These are phyloP conservation scores for Ogataea methylovora DNA, from an alignment of 805 yeast genomes.

Conservation along the genomic window DNA sequence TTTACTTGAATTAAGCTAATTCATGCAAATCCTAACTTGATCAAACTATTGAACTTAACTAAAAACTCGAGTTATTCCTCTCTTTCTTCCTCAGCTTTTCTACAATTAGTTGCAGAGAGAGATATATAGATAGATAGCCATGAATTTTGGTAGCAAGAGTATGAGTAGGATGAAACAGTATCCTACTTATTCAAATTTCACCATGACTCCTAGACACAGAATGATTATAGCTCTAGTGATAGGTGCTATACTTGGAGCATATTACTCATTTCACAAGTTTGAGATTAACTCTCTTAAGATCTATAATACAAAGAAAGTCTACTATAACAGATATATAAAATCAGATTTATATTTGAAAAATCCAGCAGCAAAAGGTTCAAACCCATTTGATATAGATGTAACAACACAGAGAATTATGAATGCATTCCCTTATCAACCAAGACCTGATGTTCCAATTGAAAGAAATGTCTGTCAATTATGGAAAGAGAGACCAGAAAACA, in stretches of 20 bases:
- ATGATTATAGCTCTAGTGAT: too few relatives aligned
- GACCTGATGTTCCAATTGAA: slow-evolving; percentile 7
- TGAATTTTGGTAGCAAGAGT: too few relatives aligned
- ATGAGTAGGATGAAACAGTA: too few relatives aligned
- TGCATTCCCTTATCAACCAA: slow-evolving; percentile 8
- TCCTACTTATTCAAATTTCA: too few relatives aligned
- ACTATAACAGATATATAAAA: slow-evolving; percentile 18
- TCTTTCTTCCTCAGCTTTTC: too few relatives aligned
- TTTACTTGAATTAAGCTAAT: slow-evolving; percentile 3
- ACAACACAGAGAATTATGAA: slow-evolving; percentile 8
- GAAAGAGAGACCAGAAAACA: slow-evolving; percentile 20
- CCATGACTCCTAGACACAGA: too few relatives aligned
- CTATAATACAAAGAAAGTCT: too few relatives aligned
- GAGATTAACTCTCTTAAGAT: too few relatives aligned
- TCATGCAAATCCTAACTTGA: slow-evolving; percentile 15
- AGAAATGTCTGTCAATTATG: slow-evolving; percentile 14
- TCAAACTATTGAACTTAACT: slow-evolving; percentile 14
- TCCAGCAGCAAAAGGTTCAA: slow-evolving; percentile 22
- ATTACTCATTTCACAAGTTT: too few relatives aligned
- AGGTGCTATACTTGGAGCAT: too few relatives aligned
- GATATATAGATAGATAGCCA: too few relatives aligned
- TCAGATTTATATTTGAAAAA: slow-evolving; percentile 28
- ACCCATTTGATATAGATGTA: slow-evolving; percentile 16
- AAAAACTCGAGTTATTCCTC: slow-evolving; percentile 35
- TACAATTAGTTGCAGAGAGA: too few relatives aligned